A percentile compares a stretch with the other conserved stretches of the same genome.
phyloP scores from a whole-genome alignment of 768 basidiomycete genomes.

The Auriscalpium vulgare region DNA sequence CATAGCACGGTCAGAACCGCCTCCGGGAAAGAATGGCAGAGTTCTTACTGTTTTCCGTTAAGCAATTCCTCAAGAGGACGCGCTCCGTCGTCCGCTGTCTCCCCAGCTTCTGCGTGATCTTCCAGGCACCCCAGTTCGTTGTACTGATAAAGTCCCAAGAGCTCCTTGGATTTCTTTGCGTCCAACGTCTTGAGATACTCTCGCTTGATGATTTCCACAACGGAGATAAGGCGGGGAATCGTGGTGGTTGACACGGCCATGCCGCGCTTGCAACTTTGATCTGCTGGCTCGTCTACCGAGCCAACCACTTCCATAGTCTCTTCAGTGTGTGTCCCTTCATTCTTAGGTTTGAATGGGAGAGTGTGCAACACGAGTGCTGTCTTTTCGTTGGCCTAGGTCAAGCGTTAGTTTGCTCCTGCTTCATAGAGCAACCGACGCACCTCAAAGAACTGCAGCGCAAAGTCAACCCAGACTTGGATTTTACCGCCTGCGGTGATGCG shows the following conservation, averaged over 20 bases:
- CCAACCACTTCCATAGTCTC: neutral
- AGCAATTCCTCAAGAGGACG: constrained; percentile 25
- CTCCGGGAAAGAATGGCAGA: no score
- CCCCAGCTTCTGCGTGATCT: constrained; percentile 22
- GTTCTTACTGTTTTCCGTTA: constrained; percentile 57
- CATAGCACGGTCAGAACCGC: neutral
- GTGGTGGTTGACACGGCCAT: constrained; percentile 29
- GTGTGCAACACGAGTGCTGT: constrained; percentile 53
- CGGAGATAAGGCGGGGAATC: constrained; percentile 62
- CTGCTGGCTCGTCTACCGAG: no score
- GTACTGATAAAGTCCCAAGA: constrained; percentile 65
- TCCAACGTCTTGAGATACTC: constrained; percentile 57
- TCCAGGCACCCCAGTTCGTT: constrained; percentile 60
- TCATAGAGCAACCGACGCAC: constrained; percentile 11
- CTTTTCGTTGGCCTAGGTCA: constrained; percentile 36
- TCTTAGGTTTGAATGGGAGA: constrained; percentile 28
- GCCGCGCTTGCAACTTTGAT: constrained; percentile 8
- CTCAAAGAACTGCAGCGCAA: constrained; percentile 30
- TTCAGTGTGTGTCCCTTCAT: constrained; percentile 6
- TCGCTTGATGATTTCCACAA: constrained; percentile 80
- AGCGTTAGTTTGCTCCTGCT: neutral
- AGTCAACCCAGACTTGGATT: constrained; percentile 27
- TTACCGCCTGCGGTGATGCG: constrained; percentile 31
- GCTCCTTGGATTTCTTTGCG: constrained; percentile 17
- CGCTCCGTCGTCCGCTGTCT: constrained; percentile 15